Base-by-base conservation (phyloP, 208 protist species). In the Leptomonas seymouri region DNA sequence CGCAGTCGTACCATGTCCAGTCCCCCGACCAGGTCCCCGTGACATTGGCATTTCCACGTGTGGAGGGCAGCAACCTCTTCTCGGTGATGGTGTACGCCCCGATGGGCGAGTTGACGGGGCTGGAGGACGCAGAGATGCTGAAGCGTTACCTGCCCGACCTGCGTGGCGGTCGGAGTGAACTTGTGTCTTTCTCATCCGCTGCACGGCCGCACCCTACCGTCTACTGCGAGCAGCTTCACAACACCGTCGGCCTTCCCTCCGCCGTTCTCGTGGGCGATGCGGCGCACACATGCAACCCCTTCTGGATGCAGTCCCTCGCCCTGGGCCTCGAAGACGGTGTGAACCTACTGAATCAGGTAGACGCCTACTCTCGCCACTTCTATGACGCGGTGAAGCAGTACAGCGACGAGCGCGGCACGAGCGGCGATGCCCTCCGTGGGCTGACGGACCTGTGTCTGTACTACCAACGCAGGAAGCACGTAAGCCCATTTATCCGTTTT, bases 341-440 rank as follows among this genome's bases (percentile, higher is more conserved):
- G 9, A 76, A 88, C 54, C 69, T 95, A 25, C 81, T 97, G 20
- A 92, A 94, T 56, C 84, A 90, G 48, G 88, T 97, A 20, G 92
- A 97, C 66, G 84, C 86, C 55, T 92, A 91, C 78, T 89, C 80
- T 25, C 80, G 85, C 20, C 85, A 94, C 70, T 93, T 94, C 57
- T 97, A 93, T 71, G 92, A 97, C 64, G 92, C 89, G 16, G 75
- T 97, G 58, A 83, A 85, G 74, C 88, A 93, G 67, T 97, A 85
- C 73, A 97, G 92, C 74, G 74, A 85, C 51, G 89, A 97, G 68
- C 89, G 92, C 66, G 92, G 92, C 55, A 81, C 73, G 39, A 84
- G 64, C 66, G 92, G 92, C 1, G 92, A 97, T 64, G 87, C 88
- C 18, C 74, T 97, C 67, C 87, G 92, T 7, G 84, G 85, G 62